Base-by-base conservation (phyloP, 768 basidiomycete species). In the Dictyophora rubrovolvata region DNA sequence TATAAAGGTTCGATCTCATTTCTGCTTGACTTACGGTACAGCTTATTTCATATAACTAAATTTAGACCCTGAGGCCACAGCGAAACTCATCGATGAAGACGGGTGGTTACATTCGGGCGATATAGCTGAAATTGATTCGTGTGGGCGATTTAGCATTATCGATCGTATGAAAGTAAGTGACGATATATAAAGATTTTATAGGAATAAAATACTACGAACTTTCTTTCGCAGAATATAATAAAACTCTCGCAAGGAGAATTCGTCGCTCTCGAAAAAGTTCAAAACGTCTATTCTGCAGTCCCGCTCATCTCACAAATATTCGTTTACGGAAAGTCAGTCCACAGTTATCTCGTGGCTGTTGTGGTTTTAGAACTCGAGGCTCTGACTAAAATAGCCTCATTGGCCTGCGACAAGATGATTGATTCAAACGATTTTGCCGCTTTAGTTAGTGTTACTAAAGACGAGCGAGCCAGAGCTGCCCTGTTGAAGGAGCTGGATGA, bases 181-280 rank as follows among this genome's bases (percentile, higher is more conserved):
- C 35, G 47, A 18, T 14, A 37, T 33, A 20, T 51, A 22, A 7
- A 37, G 36, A n/a, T n/a, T 37, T 22, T 23, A 37, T 54, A 55
- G 21, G 33, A 23, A 35, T 12, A 28, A 33, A 20, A 49, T 14
- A 37, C 14, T 7, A 37, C 14, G 36, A 14, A 37, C 8, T 42
- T 5, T 42, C 8, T 28, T 48, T 16, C 36, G 20, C 62, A 90
- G 90, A 99, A 99, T 72, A 93, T 99, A 69, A 90, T 97, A 87
- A 99, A 99, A 73, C 87, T 99, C 53, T 77, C 89, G 11, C 95
- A 99, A 72, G 95, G 95, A 61, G 96, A 99, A 74, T 99, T 97
- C 68, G 94, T 99, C 58, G 96, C 95, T 46, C 78, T 98, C 51
- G 95, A 99, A 73, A 96, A 94, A 73, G 79, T 96, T 53, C 93